phyloP scores from a whole-genome alignment of 768 basidiomycete genomes.

The Pisolithus tinctorius region DNA sequence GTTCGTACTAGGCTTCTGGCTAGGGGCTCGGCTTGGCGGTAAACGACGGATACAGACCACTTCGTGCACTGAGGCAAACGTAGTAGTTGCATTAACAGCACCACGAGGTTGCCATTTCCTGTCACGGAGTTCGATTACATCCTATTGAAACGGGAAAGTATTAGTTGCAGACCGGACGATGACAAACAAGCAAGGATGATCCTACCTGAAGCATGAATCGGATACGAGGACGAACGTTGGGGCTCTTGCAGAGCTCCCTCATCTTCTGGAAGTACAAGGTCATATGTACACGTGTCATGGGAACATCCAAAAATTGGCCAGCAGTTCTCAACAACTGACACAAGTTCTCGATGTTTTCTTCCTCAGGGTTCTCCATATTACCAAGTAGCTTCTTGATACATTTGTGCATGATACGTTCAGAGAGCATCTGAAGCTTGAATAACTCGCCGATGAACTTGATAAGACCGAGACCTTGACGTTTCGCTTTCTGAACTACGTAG shows the following conservation, averaged over 20 bases:
- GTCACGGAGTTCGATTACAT: conserved; percentile 82
- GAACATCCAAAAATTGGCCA: conserved; percentile 73
- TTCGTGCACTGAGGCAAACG: conserved; percentile 85
- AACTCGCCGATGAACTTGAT: conserved; percentile 98
- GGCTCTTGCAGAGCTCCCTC: conserved; percentile 70
- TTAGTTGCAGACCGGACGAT: background rate
- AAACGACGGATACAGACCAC: conserved; percentile 45
- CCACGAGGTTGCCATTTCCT: conserved; percentile 76
- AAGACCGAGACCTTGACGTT: conserved; percentile 92
- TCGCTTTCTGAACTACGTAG: conserved; percentile 93
- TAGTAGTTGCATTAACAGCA: conserved; percentile 70
- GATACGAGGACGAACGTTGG: conserved; percentile 78
- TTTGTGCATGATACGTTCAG: conserved; percentile 97
- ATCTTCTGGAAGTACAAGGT: conserved; percentile 91
- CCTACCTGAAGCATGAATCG: conserved; percentile 92
- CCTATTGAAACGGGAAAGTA: conserved; percentile 40
- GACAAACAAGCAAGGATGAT: conserved; percentile 4
- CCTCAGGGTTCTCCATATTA: conserved; percentile 92
- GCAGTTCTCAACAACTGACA: conserved; percentile 91
- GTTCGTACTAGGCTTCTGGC: conserved; percentile 32
- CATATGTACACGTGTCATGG: conserved; percentile 79
- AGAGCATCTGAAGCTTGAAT: conserved; percentile 97
- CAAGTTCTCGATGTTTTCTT: conserved; percentile 95
- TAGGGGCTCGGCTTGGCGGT: conserved; percentile 38
- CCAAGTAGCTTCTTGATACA: conserved; percentile 93